phyloP scores from a whole-genome alignment of 352 stramenopile genomes.

The Hyaloperonospora brassicae region DNA sequence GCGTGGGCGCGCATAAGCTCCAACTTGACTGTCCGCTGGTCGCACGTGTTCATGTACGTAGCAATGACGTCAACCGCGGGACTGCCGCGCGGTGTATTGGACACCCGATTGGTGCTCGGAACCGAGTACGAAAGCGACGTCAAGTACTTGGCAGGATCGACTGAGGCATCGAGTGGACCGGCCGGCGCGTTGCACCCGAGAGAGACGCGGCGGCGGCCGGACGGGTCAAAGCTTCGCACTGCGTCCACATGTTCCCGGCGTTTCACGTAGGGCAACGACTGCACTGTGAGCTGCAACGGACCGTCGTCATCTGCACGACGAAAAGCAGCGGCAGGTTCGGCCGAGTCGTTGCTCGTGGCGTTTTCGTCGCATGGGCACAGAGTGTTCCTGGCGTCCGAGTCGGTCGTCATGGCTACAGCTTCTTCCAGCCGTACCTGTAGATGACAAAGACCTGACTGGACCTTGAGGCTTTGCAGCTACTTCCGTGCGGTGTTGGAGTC shows the following conservation, averaged over 20 bases:
- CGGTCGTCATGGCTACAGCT: too few species aligned
- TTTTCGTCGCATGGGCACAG: too few species aligned
- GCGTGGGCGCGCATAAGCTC: conserved; percentile 69
- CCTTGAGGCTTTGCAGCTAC: too few species aligned
- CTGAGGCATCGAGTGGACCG: conserved; percentile 28
- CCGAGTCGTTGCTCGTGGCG: conserved; percentile 5
- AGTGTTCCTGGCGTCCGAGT: too few species aligned
- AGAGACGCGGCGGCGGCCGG: conserved; percentile 38
- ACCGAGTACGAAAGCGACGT: conserved; percentile 69
- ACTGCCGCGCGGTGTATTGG: conserved; percentile 57
- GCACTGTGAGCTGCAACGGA: conserved; percentile 30
- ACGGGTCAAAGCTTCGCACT: conserved; percentile 48
- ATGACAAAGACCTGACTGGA: too few species aligned
- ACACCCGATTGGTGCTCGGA: conserved; percentile 42
- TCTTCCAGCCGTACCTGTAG: too few species aligned
- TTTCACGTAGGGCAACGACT: conserved; percentile 71
- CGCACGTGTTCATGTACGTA: conserved; percentile 86
- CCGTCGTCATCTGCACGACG: conserved; percentile 9
- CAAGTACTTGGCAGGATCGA: conserved; percentile 35
- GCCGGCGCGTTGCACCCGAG: conserved; percentile 34
- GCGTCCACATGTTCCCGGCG: conserved; percentile 41
- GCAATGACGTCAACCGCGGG: conserved; percentile 79
- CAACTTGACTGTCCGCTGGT: conserved; percentile 67
- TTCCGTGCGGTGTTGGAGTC: too few species aligned
- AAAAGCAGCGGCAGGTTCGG: conserved; percentile 18